Base-by-base conservation (phyloP, 345 rosid species). In the Firmiana major region DNA sequence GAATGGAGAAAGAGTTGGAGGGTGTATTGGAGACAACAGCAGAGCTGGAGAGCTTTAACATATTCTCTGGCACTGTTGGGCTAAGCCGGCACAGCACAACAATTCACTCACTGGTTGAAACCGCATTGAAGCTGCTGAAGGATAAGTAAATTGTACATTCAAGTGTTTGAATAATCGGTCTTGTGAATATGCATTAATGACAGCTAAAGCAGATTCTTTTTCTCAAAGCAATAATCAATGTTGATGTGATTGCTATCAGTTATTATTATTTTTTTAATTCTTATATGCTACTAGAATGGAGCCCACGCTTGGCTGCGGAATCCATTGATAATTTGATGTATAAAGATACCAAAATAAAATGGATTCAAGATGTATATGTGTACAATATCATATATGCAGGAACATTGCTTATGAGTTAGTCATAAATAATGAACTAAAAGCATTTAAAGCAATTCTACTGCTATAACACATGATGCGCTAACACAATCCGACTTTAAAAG, bases 1-100 rank as follows among this genome's bases (percentile, higher is more conserved):
- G 91, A 19, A 38, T 94, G 87, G 90, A 83, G 82, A 78, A 73
- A 76, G 90, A 85, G 83, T 84, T 91, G 17, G 89, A 87, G 60
- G 75, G 77, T 66, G 93, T 90, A 72, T 53, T 87, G 43, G 97
- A 94, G 75, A 89, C 92, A 21, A 94, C 98, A 6, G 80, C 92
- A 31, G 97, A 92, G 85, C 77, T 91, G 8, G 98, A 94, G 79
- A 92, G 84, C 87, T 92, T 91, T 80, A 89, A 87, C 75, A 84
- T 92, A 40, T 92, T 94, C 90, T 94, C 93, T 0, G 94, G 94
- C 31, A 85, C 86, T 54, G 89, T 88, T 40, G 97, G 97, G 40
- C 65, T 92, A 58, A 88, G 91, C 82, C 85, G 93, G 55, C 92
- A 92, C 83, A 85, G 86, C 80, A 77, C 81, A 46, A 80, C 91